These are phyloP conservation scores for Wilcoxina mikolae DNA, from an alignment of 495 filamentous ascomycete species.

Conservation along the genomic window DNA sequence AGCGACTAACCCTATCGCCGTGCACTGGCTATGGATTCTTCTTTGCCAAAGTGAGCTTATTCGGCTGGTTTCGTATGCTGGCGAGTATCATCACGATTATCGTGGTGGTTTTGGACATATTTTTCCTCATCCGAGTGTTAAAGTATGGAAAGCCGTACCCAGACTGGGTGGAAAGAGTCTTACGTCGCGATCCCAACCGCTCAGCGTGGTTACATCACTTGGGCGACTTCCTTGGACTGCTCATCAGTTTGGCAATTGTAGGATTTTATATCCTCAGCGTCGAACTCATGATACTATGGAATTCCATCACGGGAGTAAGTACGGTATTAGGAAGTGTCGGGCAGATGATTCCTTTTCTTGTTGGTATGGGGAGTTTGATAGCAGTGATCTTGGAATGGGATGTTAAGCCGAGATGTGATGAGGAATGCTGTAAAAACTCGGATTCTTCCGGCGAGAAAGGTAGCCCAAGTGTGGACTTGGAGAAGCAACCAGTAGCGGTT, in stretches of 20 bases:
- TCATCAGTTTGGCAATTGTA: neutral
- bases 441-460: no score
- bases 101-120: neutral
- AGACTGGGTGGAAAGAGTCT: neutral
- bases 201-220: no score
- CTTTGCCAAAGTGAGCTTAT: neutral
- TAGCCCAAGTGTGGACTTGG: no score
- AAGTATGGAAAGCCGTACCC: neutral
- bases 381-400: neutral
- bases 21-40: neutral
- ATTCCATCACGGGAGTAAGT: neutral
- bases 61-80: neutral
- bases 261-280: neutral
- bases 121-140: neutral
- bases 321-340: neutral
- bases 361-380: neutral
- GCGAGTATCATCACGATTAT: neutral
- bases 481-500: no score
- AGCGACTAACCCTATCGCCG: neutral
- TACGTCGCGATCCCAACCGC: neutral
- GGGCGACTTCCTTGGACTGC: neutral
- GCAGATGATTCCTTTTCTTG: neutral
- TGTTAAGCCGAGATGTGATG: neutral
- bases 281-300: neutral
- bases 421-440: no score